phyloP scores from a whole-genome alignment of 768 basidiomycete species.

The Clavulina sp. region DNA sequence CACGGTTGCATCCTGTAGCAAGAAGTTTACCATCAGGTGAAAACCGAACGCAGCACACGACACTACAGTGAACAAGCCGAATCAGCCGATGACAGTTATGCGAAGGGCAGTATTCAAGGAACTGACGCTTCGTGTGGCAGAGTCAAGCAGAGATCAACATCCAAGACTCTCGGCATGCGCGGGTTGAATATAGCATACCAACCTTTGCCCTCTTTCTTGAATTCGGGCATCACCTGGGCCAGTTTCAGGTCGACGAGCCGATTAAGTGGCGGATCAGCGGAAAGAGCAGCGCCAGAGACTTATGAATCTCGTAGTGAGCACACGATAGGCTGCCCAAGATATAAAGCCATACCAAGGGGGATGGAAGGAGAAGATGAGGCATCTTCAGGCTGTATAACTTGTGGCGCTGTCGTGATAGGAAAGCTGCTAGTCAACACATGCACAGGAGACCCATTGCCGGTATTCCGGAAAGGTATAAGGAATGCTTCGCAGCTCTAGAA shows the following conservation, averaged over 20 bases:
- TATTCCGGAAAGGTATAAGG: no score
- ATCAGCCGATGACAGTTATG: not conserved
- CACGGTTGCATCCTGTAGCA: slow-evolving; percentile 91
- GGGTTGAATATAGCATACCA: slow-evolving; percentile 30
- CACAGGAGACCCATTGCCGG: no score
- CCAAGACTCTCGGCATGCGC: slow-evolving; percentile 23
- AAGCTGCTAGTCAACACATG: no score
- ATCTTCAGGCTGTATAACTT: no score
- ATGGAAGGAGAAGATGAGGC: no score
- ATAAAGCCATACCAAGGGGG: no score
- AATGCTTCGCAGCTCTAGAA: no score
- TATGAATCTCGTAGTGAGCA: no score
- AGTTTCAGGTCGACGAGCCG: slow-evolving; percentile 12
- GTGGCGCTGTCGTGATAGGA: no score
- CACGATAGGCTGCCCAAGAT: no score
- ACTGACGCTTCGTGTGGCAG: slow-evolving; percentile 27
- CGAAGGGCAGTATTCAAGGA: not conserved
- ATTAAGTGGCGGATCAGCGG: no score
- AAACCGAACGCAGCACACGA: slow-evolving; percentile 83
- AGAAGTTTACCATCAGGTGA: slow-evolving; percentile 85
- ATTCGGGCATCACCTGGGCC: slow-evolving; percentile 10
- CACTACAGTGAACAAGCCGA: slow-evolving; percentile 23
- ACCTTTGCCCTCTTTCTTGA: slow-evolving; percentile 25
- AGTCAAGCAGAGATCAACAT: slow-evolving; percentile 25
- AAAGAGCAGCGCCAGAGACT: no score